Conservation (phyloP, 2,329 filamentous ascomycete genomes). For the Plenodomus tracheiphilus region DNA sequence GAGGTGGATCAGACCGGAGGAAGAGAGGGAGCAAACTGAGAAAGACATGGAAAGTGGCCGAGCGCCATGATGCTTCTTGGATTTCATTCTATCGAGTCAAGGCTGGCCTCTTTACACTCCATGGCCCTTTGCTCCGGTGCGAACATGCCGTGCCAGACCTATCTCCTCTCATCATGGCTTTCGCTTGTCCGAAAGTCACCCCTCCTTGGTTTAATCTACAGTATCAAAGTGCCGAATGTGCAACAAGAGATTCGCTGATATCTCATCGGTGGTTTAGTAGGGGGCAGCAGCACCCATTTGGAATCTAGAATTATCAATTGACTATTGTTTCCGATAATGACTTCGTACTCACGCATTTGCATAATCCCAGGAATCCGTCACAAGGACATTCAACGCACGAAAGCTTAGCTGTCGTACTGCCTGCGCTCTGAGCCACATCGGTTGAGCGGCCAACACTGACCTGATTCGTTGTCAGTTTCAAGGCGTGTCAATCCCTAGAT, state of each 20-base stretch:
- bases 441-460: constrained; percentile 25
- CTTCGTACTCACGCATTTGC: constrained; percentile 35
- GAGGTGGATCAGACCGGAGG: constrained; percentile 56
- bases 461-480: no score
- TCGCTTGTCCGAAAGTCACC: background rate
- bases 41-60: constrained; percentile 17
- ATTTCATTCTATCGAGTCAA: background rate
- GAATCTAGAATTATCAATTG: constrained; percentile 17
- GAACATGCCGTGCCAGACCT: no score
- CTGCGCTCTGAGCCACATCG: constrained; percentile 17
- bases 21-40: constrained; percentile 49
- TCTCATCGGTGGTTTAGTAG: background rate
- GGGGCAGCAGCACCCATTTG: constrained; percentile 36
- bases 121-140: no score
- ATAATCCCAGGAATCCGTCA: constrained; percentile 18
- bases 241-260: background rate
- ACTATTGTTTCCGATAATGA: background rate
- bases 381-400: constrained; percentile 35
- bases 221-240: constrained; percentile 6
- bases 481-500: no score
- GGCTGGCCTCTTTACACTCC: background rate
- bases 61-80: background rate
- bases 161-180: background rate
- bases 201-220: constrained; percentile 3
- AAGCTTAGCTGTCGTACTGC: constrained; percentile 6